Evolutionary conservation across 164 flowering plant species (phyloP).

Genomic region (Platanus orientalis): DNA sequence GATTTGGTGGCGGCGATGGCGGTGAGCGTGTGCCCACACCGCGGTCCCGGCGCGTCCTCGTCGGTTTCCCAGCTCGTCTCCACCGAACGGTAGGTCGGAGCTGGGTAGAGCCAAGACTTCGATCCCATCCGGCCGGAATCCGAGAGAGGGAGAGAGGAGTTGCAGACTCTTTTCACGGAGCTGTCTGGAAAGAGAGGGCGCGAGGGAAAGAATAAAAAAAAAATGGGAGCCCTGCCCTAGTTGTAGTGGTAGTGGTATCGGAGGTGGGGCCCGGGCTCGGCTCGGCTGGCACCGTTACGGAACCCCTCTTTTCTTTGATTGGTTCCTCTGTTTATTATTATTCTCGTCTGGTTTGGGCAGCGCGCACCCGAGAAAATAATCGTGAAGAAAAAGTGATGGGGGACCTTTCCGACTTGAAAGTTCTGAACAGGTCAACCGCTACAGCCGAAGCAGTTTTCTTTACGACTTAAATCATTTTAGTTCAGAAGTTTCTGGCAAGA

Average conservation of each 20-base stretch:
- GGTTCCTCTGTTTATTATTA: background rate
- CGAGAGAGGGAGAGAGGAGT: background rate
- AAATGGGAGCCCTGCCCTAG: background rate
- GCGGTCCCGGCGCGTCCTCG: slow-evolving; percentile 95
- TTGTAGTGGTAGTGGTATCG: background rate
- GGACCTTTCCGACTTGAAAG: no score
- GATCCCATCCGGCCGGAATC: slow-evolving; percentile 24
- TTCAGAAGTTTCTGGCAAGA: no score
- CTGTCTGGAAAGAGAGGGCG: background rate
- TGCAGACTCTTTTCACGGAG: no score
- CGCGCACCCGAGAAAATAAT: background rate
- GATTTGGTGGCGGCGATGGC: slow-evolving; percentile 82
- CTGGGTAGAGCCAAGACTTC: slow-evolving; percentile 82
- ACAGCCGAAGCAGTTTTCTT: no score
- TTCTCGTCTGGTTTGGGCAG: background rate
- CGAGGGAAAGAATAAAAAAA: background rate
- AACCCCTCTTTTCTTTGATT: background rate
- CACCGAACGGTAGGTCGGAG: slow-evolving; percentile 65
- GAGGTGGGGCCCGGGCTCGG: slow-evolving; percentile 3
- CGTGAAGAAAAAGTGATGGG: no score
- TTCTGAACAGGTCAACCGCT: no score
- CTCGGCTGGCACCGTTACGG: background rate
- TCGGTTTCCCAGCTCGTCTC: slow-evolving; percentile 83
- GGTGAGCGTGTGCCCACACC: slow-evolving; percentile 86
- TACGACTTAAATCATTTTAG: no score